A percentile compares a stretch with the other conserved stretches of the same genome.
phyloP scores from a whole-genome alignment of 345 rosid genomes.

The Odontarrhena argentea region DNA sequence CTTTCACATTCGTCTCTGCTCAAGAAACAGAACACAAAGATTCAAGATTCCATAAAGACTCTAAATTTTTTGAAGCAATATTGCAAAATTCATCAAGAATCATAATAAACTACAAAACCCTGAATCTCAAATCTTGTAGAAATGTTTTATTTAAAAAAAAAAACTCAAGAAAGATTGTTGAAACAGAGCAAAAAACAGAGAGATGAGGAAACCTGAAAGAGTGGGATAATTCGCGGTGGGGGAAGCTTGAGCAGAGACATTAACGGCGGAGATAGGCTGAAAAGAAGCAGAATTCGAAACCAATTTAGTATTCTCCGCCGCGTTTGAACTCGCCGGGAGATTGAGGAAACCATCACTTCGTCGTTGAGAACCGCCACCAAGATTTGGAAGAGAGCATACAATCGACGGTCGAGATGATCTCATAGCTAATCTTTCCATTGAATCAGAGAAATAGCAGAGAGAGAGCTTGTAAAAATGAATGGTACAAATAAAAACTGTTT shows the following conservation, averaged over 20 bases:
- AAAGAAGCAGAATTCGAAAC: constrained; percentile 35
- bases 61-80: constrained; percentile 2
- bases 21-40: background rate
- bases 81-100: background rate
- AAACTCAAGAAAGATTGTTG: background rate
- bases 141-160: background rate
- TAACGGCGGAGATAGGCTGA: constrained; percentile 49
- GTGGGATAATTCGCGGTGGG: constrained; percentile 40
- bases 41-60: background rate
- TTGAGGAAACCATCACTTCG: constrained; percentile 39
- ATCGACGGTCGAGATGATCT: constrained; percentile 36
- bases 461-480: background rate
- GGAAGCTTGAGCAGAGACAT: constrained; percentile 48
- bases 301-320: constrained; percentile 6
- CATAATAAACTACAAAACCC: background rate
- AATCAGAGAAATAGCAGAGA: constrained; percentile 4
- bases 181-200: constrained; percentile 13
- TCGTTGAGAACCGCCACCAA: constrained; percentile 22
- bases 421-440: constrained; percentile 40
- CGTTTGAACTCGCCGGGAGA: constrained; percentile 25
- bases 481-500: constrained; percentile 1
- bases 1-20: constrained; percentile 50
- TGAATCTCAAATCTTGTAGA: background rate
- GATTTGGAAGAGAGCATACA: constrained; percentile 30
- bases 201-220: constrained; percentile 40